Base-by-base conservation (phyloP, 306 rosid genomes). In the Glycine tomentella region DNA sequence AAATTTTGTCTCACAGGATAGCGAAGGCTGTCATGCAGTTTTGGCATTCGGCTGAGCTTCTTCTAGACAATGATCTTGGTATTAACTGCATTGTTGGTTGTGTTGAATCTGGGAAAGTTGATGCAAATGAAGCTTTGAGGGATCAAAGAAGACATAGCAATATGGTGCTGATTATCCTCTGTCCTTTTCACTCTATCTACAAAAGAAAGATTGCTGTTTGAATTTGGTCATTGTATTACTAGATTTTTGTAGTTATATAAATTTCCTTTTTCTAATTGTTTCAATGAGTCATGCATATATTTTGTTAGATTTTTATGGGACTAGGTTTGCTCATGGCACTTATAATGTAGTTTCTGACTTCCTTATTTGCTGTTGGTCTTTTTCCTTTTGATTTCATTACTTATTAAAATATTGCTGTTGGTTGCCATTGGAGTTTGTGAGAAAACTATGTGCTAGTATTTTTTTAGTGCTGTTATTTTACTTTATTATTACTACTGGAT, bases 21-120 rank as follows among this genome's bases (percentile, higher is more conserved):
- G 92, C 97, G 7, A 90, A 87, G 82, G 90, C 91, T 78, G 93
- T 93, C 77, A 82, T 86, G 84, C 90, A 90, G 84, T 93, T 93
- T 87, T 93, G 98, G 98, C 80, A 77, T 84, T 88, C 94, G 52
- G 93, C 90, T 83, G 97, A 85, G 93, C 78, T 71, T 78, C 82
- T 70, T 84, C 58, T 86, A 70, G 81, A 71, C 74, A 65, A 72
- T 58, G 68, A 62, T 80, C 84, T 34, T 34, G 38, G 38, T 34
- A 34, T 34, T 34, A 34, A 34, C 38, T 34, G 38, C 38, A 34
- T 34, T 34, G 38, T 76, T 68, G 72, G 55, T 86, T 85, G 52
- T 36, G 82, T 56, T 78, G 84, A 68, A 45, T 79, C 87, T 67
- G 59, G 74, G 77, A 79, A 53, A 52, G 87, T 80, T 69, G 87